Evolutionary conservation across 768 basidiomycete genomes (phyloP), one percentile per base, ranked within the genome.

Genomic region (Crucibulum laeve): DNA sequence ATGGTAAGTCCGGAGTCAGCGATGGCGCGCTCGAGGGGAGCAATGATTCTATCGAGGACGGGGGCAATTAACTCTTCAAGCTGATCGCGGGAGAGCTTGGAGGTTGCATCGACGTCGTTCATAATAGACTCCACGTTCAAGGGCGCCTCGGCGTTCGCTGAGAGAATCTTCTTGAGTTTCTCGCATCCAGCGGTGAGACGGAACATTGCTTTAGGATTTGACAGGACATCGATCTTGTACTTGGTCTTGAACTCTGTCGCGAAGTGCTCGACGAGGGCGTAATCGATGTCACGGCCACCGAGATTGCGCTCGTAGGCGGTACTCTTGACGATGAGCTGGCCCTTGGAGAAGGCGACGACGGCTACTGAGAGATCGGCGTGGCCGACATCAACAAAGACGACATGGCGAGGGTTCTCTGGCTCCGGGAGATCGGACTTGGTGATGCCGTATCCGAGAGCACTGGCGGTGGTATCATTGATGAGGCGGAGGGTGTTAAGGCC

Each of bases 381-480:
- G 39, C 96, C 96, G 46, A 94, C 80, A 56, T 99, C 96, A 56
- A 98, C 81, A 58, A 99, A 97, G 50, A 86, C 87, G 63, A 99
- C 84, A 62, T 96, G 78, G 25, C 85, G 79, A 0, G 94, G 86
- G 51, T 63, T 69, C 49, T 94, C 92, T 25, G 82, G 62, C 11
- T 86, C 82, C 17, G 96, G 96, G 34, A 99, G 83, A 63, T 99
- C 96, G 21, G 87, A 82, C 69, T 99, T 99, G 52, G 95, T 99
- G 76, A 98, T 98, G 53, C 96, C 96, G 69, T 95, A 99, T 41
- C 91, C 92, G 62, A 99, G 86, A 30, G 96, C 96, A 45, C 86
- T 79, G 42, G 95, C 96, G 49, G 95, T 98, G 44, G 87, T 84
- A 63, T 98, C 96, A 71, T 97, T 97, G 74, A 98, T 91, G 64